These are phyloP conservation scores for Boletus subcaerulescens DNA, from an alignment of 768 basidiomycete genomes.

Conservation along the genomic window DNA sequence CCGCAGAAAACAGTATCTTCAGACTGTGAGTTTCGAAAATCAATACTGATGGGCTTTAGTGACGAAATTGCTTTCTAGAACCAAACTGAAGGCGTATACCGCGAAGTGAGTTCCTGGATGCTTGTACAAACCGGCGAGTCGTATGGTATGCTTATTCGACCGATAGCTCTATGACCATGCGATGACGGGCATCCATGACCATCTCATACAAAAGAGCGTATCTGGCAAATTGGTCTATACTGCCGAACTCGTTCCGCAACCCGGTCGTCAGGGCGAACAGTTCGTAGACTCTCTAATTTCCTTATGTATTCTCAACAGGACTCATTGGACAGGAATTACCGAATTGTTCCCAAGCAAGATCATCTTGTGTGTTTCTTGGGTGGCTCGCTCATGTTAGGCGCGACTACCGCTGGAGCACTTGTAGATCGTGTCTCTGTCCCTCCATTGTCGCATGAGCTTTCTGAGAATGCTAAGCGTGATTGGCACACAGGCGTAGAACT, in stretches of 20 bases:
- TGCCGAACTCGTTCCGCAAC: conserved; percentile 72
- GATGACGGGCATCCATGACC: conserved; percentile 75
- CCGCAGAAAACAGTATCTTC: conserved; percentile 31
- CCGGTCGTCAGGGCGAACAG: conserved; percentile 31
- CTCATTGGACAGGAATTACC: conserved; percentile 55
- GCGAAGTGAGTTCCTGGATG: conserved; percentile 47
- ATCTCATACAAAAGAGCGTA: conserved; percentile 66
- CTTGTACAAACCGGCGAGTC: neutral
- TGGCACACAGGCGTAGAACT: conserved; percentile 81
- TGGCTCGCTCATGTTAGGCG: conserved; percentile 88
- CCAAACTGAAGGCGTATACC: conserved; percentile 72
- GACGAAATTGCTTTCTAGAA: conserved; percentile 42
- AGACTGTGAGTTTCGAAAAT: conserved; percentile 25
- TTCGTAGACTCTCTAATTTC: conserved; percentile 24
- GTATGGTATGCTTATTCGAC: neutral
- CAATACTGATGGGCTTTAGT: neutral
- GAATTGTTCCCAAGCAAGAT: conserved; percentile 84
- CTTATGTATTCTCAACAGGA: conserved; percentile 6
- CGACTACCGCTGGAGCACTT: conserved; percentile 62
- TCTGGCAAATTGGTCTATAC: conserved; percentile 69
- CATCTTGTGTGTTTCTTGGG: conserved; percentile 95
- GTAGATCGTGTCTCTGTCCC: conserved; percentile 60
- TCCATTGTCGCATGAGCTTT: conserved; percentile 61
- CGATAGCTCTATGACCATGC: conserved; percentile 87
- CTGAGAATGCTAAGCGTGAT: conserved; percentile 63